phyloP scores from a whole-genome alignment of 306 rosid genomes.

The Citrullus amarus region DNA sequence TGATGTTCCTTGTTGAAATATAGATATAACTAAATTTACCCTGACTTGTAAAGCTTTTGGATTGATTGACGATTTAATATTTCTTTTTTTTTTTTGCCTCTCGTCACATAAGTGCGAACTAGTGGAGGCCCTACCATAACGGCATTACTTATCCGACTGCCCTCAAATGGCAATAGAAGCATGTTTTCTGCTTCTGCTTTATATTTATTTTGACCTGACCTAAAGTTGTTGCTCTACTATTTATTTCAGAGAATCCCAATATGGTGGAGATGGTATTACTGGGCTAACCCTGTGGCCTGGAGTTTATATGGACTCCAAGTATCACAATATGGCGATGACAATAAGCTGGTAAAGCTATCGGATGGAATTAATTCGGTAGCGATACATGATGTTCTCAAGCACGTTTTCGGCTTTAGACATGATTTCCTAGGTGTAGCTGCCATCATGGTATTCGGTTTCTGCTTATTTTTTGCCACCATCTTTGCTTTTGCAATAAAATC shows the following conservation, averaged over 20 bases:
- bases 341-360: conserved; percentile 41
- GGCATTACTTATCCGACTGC: background rate
- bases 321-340: conserved; percentile 76
- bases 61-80: too few species aligned
- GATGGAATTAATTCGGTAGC: conserved; percentile 33
- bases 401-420: conserved; percentile 65
- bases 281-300: conserved; percentile 99
- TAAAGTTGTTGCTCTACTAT: background rate
- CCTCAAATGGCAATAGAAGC: background rate
- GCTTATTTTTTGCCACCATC: conserved; percentile 61
- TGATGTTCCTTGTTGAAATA: background rate
- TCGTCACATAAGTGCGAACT: background rate
- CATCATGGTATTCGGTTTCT: conserved; percentile 75
- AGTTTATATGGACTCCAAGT: conserved; percentile 75
- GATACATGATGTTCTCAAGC: conserved; percentile 37
- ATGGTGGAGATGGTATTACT: conserved; percentile 99
- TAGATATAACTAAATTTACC: background rate
- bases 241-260: conserved; percentile 78
- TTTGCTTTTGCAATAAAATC: conserved; percentile 92
- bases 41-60: background rate
- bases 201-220: background rate
- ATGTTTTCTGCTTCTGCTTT: background rate
- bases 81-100: background rate
- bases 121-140: background rate
- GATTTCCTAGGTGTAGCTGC: conserved; percentile 68